Evolutionary conservation across 371 early-diverging fungal genomes (phyloP).

Genomic region (Haplosporangium sp.): DNA sequence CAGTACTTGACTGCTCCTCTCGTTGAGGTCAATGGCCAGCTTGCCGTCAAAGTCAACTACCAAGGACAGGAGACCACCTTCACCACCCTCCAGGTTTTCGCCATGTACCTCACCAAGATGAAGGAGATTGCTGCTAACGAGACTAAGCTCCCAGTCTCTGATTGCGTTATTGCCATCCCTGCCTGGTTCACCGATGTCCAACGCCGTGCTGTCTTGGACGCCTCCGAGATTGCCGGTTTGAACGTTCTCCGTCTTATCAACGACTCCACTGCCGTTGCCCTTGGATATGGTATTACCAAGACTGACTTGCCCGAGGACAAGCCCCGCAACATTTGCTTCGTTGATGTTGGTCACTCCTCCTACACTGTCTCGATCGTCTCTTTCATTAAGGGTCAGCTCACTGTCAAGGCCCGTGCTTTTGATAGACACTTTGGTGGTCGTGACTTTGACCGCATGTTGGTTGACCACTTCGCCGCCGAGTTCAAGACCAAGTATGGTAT

Average conservation of each 20-base stretch:
- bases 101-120: slow-evolving; percentile 95
- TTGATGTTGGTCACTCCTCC: slow-evolving; percentile 95
- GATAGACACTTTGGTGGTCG: slow-evolving; percentile 96
- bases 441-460: slow-evolving; percentile 92
- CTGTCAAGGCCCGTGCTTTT: slow-evolving; percentile 90
- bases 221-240: slow-evolving; percentile 91
- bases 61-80: slow-evolving; percentile 82
- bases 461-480: slow-evolving; percentile 85
- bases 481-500: slow-evolving; percentile 96
- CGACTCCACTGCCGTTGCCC: slow-evolving; percentile 93
- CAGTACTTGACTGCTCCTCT: slow-evolving; percentile 85
- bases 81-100: slow-evolving; percentile 90
- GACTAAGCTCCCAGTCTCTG: slow-evolving; percentile 87
- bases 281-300: slow-evolving; percentile 98
- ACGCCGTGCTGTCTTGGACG: slow-evolving; percentile 90
- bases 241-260: slow-evolving; percentile 94
- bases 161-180: slow-evolving; percentile 95
- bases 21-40: slow-evolving; percentile 86
- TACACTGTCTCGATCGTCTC: slow-evolving; percentile 92
- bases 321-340: slow-evolving; percentile 93
- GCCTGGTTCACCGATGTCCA: slow-evolving; percentile 96
- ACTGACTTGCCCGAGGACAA: slow-evolving; percentile 95
- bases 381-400: slow-evolving; percentile 95
- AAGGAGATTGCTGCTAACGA: slow-evolving; percentile 90
- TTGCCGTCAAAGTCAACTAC: slow-evolving; percentile 88